These are phyloP conservation scores for Coemansia sp. DNA, from an alignment of 192 early-diverging fungal genomes.

Conservation along the genomic window DNA sequence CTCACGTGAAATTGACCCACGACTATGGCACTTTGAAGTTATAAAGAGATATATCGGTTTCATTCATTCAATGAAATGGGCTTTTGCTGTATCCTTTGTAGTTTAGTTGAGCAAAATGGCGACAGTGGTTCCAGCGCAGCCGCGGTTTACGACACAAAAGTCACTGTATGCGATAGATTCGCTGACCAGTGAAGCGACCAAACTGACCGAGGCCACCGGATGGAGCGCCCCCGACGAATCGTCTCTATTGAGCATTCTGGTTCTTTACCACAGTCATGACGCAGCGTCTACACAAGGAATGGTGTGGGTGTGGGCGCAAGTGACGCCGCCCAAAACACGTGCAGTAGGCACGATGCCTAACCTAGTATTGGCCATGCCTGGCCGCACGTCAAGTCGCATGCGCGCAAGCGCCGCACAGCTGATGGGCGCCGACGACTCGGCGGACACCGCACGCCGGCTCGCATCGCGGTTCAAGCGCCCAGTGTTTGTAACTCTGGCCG, in stretches of 20 bases:
- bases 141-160: conserved; percentile 32
- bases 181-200: conserved; percentile 9
- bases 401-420: conserved; percentile 36
- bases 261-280: conserved; percentile 21
- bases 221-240: conserved; percentile 18
- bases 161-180: conserved; percentile 35
- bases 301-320: conserved; percentile 50
- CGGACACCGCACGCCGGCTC: conserved; percentile 34
- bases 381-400: conserved; percentile 15
- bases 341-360: conserved; percentile 17
- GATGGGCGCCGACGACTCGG: conserved; percentile 35
- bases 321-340: conserved; percentile 16
- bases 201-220: background rate
- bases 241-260: conserved; percentile 32
- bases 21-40: background rate
- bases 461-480: conserved; percentile 39
- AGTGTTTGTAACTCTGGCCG: conserved; percentile 32
- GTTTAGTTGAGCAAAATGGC: conserved; percentile 5
- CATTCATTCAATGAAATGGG: too few species aligned
- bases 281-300: conserved; percentile 17
- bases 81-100: background rate
- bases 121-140: conserved; percentile 24
- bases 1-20: conserved; percentile 13
- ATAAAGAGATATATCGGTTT: background rate
- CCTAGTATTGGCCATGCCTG: conserved; percentile 40